A percentile compares a stretch with the other conserved stretches of the same genome.
Evolutionary conservation across 202 grass and related monocot species (phyloP).

Genomic region (Zoysia matrella): DNA sequence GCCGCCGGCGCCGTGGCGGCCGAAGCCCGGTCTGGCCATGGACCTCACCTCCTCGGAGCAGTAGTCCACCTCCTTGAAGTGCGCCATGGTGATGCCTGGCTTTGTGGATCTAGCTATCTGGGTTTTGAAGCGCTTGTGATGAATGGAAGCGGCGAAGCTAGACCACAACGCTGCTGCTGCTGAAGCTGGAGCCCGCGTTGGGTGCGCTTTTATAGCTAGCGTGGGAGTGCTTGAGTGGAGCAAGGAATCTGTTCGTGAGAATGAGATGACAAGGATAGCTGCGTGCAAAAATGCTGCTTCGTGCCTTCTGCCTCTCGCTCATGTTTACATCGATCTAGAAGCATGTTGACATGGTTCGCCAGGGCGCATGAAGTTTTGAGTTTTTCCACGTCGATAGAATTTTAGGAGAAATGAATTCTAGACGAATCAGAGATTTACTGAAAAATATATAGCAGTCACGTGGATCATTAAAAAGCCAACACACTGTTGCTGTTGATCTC

Average conservation of each 20-base stretch:
- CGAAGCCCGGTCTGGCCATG: slow-evolving; percentile 33
- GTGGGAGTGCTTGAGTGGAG: background rate
- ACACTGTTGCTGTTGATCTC: background rate
- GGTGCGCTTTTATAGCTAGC: slow-evolving; percentile 33
- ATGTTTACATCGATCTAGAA: background rate
- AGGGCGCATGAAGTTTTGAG: background rate
- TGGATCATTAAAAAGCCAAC: background rate
- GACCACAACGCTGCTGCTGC: background rate
- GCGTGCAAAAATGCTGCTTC: background rate
- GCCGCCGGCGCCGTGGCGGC: slow-evolving; percentile 35
- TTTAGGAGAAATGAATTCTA: background rate
- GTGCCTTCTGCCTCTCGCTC: background rate
- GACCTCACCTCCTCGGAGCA: slow-evolving; percentile 58
- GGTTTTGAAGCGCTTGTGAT: background rate
- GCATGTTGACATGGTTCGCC: background rate
- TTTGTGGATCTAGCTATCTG: background rate
- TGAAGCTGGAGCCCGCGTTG: background rate
- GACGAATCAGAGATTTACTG: background rate
- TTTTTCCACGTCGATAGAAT: background rate
- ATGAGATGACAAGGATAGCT: background rate
- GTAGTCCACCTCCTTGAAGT: slow-evolving; percentile 54
- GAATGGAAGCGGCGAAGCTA: no score
- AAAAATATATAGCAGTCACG: background rate
- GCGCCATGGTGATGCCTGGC: slow-evolving; percentile 29
- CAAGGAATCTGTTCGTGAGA: background rate